These are phyloP conservation scores for Madurella mycetomatis DNA, from an alignment of 2,329 filamentous ascomycete genomes.

Conservation along the genomic window DNA sequence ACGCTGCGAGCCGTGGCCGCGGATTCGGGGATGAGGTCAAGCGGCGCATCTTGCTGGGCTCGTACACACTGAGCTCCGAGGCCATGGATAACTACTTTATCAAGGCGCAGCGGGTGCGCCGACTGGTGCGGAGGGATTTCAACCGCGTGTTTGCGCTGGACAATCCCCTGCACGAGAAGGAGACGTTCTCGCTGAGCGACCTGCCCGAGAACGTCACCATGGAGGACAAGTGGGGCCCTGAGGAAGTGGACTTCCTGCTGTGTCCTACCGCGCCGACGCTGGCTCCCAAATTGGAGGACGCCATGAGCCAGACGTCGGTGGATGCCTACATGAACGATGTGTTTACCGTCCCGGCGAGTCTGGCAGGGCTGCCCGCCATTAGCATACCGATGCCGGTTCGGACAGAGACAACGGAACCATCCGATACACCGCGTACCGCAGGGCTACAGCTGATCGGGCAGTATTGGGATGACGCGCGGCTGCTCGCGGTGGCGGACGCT, in stretches of 20 bases:
- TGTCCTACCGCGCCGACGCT: conserved; percentile 75
- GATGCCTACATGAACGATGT: conserved; percentile 89
- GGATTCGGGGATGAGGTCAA: conserved; percentile 83
- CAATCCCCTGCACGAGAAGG: conserved; percentile 59
- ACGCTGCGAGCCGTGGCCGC: conserved; percentile 66
- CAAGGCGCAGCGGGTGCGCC: conserved; percentile 82
- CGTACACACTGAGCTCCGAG: conserved; percentile 83
- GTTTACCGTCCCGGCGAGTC: conserved; percentile 89
- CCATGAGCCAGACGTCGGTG: conserved; percentile 46
- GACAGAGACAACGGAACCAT: conserved; percentile 26
- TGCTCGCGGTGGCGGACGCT: conserved; percentile 55
- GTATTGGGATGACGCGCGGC: conserved; percentile 66
- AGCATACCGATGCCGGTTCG: conserved; percentile 64
- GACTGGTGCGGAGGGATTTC: conserved; percentile 82
- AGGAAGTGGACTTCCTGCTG: conserved; percentile 77
- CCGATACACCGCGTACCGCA: conserved; percentile 36
- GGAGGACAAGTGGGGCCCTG: conserved; percentile 53
- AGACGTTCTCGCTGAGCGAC: conserved; percentile 53
- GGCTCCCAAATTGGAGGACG: conserved; percentile 45
- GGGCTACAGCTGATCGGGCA: conserved; percentile 79
- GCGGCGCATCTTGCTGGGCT: conserved; percentile 80
- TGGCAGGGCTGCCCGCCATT: conserved; percentile 85
- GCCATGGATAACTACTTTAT: conserved; percentile 97
- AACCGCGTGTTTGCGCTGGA: conserved; percentile 66
- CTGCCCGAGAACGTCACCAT: conserved; percentile 50